These are phyloP conservation scores for Aspergillus ibericus DNA, from an alignment of 2,329 filamentous ascomycete species.

Conservation along the genomic window DNA sequence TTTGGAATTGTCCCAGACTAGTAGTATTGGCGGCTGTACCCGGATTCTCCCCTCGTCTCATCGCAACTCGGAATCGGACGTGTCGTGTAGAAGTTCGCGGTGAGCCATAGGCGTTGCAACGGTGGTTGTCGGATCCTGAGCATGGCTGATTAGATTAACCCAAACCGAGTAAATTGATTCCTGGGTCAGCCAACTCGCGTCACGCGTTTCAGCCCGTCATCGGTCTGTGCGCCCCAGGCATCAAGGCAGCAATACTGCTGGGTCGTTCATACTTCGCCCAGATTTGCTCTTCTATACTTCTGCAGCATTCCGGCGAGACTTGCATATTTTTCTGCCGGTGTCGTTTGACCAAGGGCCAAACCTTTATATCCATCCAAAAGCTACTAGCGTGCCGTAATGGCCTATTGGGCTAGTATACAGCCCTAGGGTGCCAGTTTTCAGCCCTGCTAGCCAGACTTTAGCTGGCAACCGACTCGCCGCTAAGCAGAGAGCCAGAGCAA, in stretches of 20 bases:
- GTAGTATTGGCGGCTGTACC: constrained; percentile 17
- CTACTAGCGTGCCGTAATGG: background rate
- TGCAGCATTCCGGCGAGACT: background rate
- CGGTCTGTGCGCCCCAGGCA: constrained; percentile 6
- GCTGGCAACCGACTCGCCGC: background rate
- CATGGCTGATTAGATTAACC: background rate
- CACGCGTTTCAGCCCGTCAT: constrained; percentile 5
- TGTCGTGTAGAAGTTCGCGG: background rate
- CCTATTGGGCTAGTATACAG: background rate
- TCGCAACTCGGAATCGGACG: constrained; percentile 23
- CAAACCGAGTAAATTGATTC: constrained; percentile 4
- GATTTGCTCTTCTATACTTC: background rate
- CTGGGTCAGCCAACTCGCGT: constrained; percentile 9
- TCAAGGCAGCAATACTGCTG: background rate
- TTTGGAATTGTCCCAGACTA: constrained; percentile 20
- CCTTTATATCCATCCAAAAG: background rate
- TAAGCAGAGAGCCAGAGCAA: background rate
- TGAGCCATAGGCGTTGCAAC: constrained; percentile 13
- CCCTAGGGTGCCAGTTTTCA: background rate
- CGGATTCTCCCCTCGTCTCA: constrained; percentile 25
- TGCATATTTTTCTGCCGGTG: background rate
- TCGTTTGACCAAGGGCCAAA: background rate
- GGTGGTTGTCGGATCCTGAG: background rate
- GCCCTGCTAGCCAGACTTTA: background rate
- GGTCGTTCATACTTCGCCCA: background rate